A percentile compares a stretch with the other conserved stretches of the same genome.
These are phyloP conservation scores for Jaapia argillacea DNA, from an alignment of 768 basidiomycete genomes.

Conservation along the genomic window DNA sequence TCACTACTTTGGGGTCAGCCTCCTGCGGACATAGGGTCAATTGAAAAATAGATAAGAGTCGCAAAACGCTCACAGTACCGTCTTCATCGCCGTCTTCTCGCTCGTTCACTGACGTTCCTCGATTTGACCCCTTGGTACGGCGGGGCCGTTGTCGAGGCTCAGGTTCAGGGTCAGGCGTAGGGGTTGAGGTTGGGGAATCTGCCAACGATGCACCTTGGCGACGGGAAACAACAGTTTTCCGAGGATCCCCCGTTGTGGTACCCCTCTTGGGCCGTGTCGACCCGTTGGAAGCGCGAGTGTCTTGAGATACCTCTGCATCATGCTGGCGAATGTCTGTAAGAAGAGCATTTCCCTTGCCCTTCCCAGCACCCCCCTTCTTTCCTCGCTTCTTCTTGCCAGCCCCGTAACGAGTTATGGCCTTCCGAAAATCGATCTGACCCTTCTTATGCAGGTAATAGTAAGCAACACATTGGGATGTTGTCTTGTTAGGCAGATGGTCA, in stretches of 20 bases:
- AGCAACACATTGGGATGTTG: slow-evolving; percentile 78
- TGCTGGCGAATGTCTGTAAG: slow-evolving; percentile 75
- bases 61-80: slow-evolving; percentile 10
- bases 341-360: slow-evolving; percentile 75
- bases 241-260: slow-evolving; percentile 13
- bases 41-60: too few species aligned
- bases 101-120: too few species aligned
- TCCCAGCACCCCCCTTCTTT: slow-evolving; percentile 41
- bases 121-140: slow-evolving; percentile 20
- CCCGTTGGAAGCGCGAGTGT: slow-evolving; percentile 1
- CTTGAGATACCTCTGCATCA: slow-evolving; percentile 35
- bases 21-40: slow-evolving; percentile 14
- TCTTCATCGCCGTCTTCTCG: slow-evolving; percentile 23
- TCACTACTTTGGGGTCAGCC: slow-evolving; percentile 20
- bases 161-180: slow-evolving; percentile 60
- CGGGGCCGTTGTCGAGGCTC: slow-evolving; percentile 24
- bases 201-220: slow-evolving; percentile 27
- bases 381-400: slow-evolving; percentile 58
- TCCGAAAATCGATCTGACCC: slow-evolving; percentile 73
- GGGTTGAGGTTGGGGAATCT: slow-evolving; percentile 40
- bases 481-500: slow-evolving; percentile 71
- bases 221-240: slow-evolving; percentile 24
- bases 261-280: slow-evolving; percentile 13
- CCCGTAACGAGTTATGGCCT: slow-evolving; percentile 56
- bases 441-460: slow-evolving; percentile 97